Evolutionary conservation across 345 rosid genomes (phyloP).

Genomic region (Jatropha curcas): DNA sequence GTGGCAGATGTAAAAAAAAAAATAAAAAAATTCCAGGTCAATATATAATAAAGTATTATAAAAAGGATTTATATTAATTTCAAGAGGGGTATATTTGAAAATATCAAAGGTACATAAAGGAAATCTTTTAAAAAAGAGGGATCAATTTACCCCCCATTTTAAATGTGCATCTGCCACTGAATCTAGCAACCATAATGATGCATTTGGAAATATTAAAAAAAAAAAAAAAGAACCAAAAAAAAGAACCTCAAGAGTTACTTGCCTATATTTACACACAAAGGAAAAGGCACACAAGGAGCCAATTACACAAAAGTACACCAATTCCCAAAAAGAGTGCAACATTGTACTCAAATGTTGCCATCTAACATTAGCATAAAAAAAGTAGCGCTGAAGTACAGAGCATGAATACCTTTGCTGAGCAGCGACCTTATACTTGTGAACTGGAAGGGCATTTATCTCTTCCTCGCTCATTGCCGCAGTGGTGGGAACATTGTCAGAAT

Average conservation of each 20-base stretch:
- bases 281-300: neutral
- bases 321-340: neutral
- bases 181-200: neutral
- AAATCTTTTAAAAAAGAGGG: no score
- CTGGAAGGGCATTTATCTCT: slow-evolving; percentile 35
- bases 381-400: neutral
- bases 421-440: slow-evolving; percentile 23
- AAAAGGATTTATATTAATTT: no score
- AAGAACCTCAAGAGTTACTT: neutral
- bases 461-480: slow-evolving; percentile 30
- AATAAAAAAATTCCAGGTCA: no score
- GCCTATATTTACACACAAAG: neutral
- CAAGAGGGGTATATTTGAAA: no score
- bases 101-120: no score
- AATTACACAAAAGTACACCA: neutral
- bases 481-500: slow-evolving; percentile 26
- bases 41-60: no score
- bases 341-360: no score
- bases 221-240: neutral
- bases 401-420: slow-evolving; percentile 19
- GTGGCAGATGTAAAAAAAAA: no score
- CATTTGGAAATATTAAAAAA: neutral
- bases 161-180: no score
- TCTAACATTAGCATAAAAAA: neutral
- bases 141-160: no score